These are phyloP conservation scores for Odontarrhena argentea DNA, from an alignment of 345 rosid species.

Conservation along the genomic window DNA sequence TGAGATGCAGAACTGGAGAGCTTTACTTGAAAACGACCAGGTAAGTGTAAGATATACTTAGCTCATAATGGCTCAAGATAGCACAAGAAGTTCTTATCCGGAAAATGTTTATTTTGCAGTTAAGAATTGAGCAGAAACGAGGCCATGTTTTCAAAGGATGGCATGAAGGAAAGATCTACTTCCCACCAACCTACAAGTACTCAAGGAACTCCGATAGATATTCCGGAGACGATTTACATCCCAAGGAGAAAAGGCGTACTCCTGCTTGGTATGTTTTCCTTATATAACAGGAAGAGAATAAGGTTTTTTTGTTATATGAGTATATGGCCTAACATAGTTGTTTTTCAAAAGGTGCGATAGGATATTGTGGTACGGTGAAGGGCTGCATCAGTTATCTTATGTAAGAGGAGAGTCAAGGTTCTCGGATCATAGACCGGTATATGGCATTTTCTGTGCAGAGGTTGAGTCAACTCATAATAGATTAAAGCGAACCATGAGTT, in stretches of 20 bases:
- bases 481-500: constrained; percentile 77
- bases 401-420: constrained; percentile 94
- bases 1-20: constrained; percentile 99
- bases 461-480: constrained; percentile 78
- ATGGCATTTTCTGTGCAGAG: constrained; percentile 92
- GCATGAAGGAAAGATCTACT: constrained; percentile 93
- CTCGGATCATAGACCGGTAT: constrained; percentile 98
- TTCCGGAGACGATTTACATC: constrained; percentile 88
- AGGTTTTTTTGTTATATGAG: not conserved
- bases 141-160: constrained; percentile 86
- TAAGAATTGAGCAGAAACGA: constrained; percentile 83
- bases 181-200: constrained; percentile 98
- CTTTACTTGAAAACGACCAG: constrained; percentile 92
- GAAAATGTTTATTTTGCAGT: constrained; percentile 48
- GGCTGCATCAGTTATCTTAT: constrained; percentile 86
- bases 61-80: not conserved
- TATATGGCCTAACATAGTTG: constrained; percentile 15
- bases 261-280: constrained; percentile 80
- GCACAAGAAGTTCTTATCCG: constrained; percentile 4
- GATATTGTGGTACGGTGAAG: constrained; percentile 95
- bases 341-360: constrained; percentile 76
- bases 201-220: constrained; percentile 97
- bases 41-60: constrained; percentile 39
- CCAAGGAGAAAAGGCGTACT: constrained; percentile 94
- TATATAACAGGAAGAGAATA: constrained; percentile 7